Evolutionary conservation across 495 filamentous ascomycete species (phyloP), one percentile per base, ranked within the genome.

Genomic region (Physcia stellaris): DNA sequence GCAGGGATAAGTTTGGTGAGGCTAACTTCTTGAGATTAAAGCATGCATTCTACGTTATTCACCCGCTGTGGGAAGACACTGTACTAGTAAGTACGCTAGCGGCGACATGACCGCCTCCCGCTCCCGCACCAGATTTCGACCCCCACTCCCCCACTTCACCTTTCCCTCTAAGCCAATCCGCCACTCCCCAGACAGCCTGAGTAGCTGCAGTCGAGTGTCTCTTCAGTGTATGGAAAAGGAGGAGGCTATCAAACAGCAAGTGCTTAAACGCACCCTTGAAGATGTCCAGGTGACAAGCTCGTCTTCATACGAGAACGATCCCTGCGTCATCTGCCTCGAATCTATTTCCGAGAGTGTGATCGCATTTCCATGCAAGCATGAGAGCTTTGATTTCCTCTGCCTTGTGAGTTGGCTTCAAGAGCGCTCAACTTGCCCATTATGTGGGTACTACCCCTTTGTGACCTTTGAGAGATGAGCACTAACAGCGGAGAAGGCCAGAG

Each of bases 381-480:
- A 68, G 32, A 76, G 73, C 48, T 93, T 90, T 54, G 84, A 93
- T 55, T 87, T 84, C 54, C 49, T 86, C 10, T 94, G 86, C 50
- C 70, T 93, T 7, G 54, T 82, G 15, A 86, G 73, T 60, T 93
- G 86, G 86, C 61, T 87, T 11, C 71, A 88, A 47, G 66, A 85
- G 50, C 71, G 71, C 18, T 58, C 77, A 0, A 70, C 58, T 35
- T 94, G 86, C 54, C 86, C 86, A 7, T 63, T 94, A 39, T 94
- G 83, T 70, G 57, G 38, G 60, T 29, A 6, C 20, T 10, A 32
- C 7, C 10, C 2, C 30, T 47, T 15, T 19, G 6, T 18, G 37
- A 46, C 19, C 19, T 16, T 10, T 36, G 1, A 11, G 4, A n/a
- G 2, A 13, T 48, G 29, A n/a, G n/a, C n/a, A 52, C 48, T 54